phyloP scores from a whole-genome alignment of 129 eudicot species.

The Cynara cardunculus region DNA sequence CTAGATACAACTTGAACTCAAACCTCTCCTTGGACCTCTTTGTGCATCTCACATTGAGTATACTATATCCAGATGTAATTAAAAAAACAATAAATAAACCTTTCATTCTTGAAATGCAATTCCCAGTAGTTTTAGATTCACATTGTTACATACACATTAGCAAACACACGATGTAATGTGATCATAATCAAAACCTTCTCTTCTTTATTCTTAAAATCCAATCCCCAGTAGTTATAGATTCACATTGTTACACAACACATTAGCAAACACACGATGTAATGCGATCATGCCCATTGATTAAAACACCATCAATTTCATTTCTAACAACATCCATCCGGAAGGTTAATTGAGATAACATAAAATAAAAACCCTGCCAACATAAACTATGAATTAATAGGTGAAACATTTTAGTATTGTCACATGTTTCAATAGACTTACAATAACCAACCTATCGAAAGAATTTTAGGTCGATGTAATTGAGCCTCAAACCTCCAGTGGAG shows the following conservation, averaged over 20 bases:
- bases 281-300: not conserved
- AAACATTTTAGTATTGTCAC: not conserved
- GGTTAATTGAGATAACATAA: not conserved
- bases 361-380: not conserved
- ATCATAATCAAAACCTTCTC: not conserved
- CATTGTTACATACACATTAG: not conserved
- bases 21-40: not conserved
- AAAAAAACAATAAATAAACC: not conserved
- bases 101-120: not conserved
- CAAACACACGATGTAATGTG: not conserved
- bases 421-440: too few species aligned
- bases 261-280: not conserved
- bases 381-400: not conserved
- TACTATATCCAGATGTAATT: not conserved
- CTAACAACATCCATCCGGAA: not conserved
- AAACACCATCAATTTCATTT: not conserved
- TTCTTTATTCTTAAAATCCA: not conserved
- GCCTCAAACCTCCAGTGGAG: not conserved
- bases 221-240: not conserved
- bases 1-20: not conserved
- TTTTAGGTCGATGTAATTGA: not conserved
- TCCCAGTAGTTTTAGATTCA: not conserved
- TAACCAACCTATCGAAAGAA: not conserved
- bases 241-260: not conserved
- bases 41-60: not conserved